Evolutionary conservation across 75 land plant species (phyloP).

Genomic region (Pseudotsuga menziesii): DNA sequence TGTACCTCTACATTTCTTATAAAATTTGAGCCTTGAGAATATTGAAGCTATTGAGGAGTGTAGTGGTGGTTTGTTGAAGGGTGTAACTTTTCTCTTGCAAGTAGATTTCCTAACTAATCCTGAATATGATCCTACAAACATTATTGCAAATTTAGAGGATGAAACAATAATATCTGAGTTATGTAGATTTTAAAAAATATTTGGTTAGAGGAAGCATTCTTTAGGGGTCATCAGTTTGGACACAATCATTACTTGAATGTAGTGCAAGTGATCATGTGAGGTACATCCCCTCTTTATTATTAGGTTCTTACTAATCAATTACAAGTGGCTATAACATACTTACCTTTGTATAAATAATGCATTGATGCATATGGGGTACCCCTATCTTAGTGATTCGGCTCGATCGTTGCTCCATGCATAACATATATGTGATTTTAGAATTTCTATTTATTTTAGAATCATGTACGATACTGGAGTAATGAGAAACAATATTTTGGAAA

Average conservation of each 20-base stretch:
- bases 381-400: constrained; percentile 51
- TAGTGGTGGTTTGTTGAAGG: constrained; percentile 73
- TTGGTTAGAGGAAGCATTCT: constrained; percentile 84
- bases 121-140: constrained; percentile 70
- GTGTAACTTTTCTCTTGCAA: constrained; percentile 70
- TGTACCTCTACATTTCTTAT: constrained; percentile 82
- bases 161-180: constrained; percentile 66
- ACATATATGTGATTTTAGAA: no score
- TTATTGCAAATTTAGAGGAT: constrained; percentile 69
- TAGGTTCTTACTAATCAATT: constrained; percentile 58
- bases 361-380: constrained; percentile 43
- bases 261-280: constrained; percentile 52
- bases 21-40: constrained; percentile 78
- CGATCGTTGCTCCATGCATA: no score
- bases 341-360: constrained; percentile 84
- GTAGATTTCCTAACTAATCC: constrained; percentile 74
- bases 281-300: constrained; percentile 56
- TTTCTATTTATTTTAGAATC: no score
- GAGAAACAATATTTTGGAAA: no score
- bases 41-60: constrained; percentile 91
- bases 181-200: constrained; percentile 53
- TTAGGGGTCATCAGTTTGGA: constrained; percentile 47
- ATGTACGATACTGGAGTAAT: no score
- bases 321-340: constrained; percentile 61
- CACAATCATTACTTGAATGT: constrained; percentile 64